Base-by-base conservation (phyloP, 2,329 filamentous ascomycete genomes). In the Ceratocystis eucalypticola region DNA sequence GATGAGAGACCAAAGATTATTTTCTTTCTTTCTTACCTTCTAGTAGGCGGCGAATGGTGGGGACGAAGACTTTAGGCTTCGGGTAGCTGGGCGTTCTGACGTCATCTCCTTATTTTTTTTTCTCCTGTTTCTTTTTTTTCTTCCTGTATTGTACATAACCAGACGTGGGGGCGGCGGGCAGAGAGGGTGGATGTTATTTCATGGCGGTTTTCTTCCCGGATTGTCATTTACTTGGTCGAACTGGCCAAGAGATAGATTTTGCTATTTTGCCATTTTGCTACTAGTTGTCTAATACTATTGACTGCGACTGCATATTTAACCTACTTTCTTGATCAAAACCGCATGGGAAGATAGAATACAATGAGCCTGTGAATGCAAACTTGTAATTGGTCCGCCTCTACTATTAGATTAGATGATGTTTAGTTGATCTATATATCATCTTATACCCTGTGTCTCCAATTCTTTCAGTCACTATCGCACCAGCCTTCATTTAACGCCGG, bases 71-170 rank as follows among this genome's bases (percentile, higher is more conserved):
- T 50, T 33, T 61, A 10, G 48, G 55, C 25, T 20, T 53, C 65
- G 20, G 50, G 62, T 50, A 44, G 62, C 30, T 20, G 33, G 41
- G 59, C 25, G 33, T 44, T 48, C 33, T 61, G 30, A 57, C 25
- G 41, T 30, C 12, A n/a, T 65, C 48, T 65, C 30, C 15, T 41
- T 30, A 25, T 63, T 64, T 37, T n/a, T n/a, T 59, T 45, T 41
- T 68, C 55, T 64, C 15, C 5, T 37, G 62, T 37, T 66, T n/a
- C 33, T 41, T 57, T 65, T 53, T 20, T 25, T 15, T 48, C 53
- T 62, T 45, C 44, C 57, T 67, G 65, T 62, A 57, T 30, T 57
- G 53, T 57, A 57, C 53, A 57, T 57, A 57, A 57, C 22, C 53
- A 57, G 10, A 22, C 48, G 20, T 4, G 20, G 53, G 53, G 53